Evolutionary conservation across 768 basidiomycete species (phyloP).

Genomic region (Termitomyces sp.): DNA sequence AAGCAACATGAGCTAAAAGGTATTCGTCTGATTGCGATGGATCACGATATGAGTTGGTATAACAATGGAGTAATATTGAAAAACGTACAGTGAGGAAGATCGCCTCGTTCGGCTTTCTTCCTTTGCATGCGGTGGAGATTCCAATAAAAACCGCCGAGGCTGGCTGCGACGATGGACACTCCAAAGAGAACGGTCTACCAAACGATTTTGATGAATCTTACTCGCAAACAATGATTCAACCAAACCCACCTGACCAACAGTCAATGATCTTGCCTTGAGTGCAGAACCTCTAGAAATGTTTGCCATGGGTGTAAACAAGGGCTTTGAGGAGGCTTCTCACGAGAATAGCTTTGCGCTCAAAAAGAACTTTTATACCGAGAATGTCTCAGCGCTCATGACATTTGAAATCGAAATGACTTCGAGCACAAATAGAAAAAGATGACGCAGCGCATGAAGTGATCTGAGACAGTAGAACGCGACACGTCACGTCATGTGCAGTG

Average conservation of each 20-base stretch:
- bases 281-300: background rate
- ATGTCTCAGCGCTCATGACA: background rate
- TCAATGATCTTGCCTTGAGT: background rate
- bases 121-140: constrained; percentile 21
- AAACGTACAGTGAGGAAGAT: constrained; percentile 25
- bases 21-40: constrained; percentile 24
- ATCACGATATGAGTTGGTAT: background rate
- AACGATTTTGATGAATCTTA: background rate
- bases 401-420: background rate
- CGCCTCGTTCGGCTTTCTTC: constrained; percentile 20
- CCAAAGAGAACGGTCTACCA: constrained; percentile 22
- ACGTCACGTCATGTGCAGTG: constrained; percentile 7
- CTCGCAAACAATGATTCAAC: background rate
- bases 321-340: background rate
- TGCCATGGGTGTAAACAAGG: background rate
- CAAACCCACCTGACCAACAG: constrained; percentile 7
- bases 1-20: constrained; percentile 19
- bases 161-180: constrained; percentile 19
- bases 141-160: constrained; percentile 24
- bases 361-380: background rate
- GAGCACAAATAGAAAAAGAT: background rate
- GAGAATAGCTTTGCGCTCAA: background rate
- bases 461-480: constrained; percentile 2
- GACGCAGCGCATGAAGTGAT: background rate
- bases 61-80: background rate